Percentiles rank a stretch among this genome's conserved stretches.
Conservation (phyloP, 352 stramenopile genomes). For the Pythium folliculosum region DNA sequence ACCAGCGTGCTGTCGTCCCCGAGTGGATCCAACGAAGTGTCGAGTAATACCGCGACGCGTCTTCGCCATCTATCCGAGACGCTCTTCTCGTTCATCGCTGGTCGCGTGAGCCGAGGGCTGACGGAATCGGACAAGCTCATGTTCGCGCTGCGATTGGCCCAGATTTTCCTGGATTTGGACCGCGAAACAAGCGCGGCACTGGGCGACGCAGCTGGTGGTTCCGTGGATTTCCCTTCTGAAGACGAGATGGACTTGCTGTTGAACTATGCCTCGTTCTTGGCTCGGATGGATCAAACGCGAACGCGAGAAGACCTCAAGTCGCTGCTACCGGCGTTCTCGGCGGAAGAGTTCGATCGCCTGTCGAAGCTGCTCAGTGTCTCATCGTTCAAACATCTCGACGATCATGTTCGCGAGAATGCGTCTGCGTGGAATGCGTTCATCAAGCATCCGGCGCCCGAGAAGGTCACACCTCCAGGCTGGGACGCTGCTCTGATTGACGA, state of each 20-base stretch:
- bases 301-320: constrained; percentile 48
- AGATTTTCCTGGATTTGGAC: constrained; percentile 88
- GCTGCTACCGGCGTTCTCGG: constrained; percentile 59
- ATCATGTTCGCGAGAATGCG: constrained; percentile 62
- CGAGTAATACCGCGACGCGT: constrained; percentile 34
- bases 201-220: constrained; percentile 31
- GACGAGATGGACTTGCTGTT: constrained; percentile 77
- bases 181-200: constrained; percentile 50
- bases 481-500: constrained; percentile 44
- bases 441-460: constrained; percentile 73
- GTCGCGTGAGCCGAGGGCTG: constrained; percentile 93
- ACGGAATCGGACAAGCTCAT: constrained; percentile 98
- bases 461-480: constrained; percentile 64
- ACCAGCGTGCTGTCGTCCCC: constrained; percentile 86
- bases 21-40: background rate
- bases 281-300: constrained; percentile 41
- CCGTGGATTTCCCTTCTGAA: constrained; percentile 65
- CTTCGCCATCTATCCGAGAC: constrained; percentile 68
- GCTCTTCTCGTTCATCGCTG: constrained; percentile 93
- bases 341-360: constrained; percentile 83
- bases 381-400: constrained; percentile 79
- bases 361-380: constrained; percentile 73
- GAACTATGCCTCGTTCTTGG: constrained; percentile 52
- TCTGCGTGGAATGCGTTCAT: constrained; percentile 83
- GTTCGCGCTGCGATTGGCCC: constrained; percentile 95